Evolutionary conservation across 2,329 filamentous ascomycete species (phyloP).

Genomic region (Botrytis paeoniae): DNA sequence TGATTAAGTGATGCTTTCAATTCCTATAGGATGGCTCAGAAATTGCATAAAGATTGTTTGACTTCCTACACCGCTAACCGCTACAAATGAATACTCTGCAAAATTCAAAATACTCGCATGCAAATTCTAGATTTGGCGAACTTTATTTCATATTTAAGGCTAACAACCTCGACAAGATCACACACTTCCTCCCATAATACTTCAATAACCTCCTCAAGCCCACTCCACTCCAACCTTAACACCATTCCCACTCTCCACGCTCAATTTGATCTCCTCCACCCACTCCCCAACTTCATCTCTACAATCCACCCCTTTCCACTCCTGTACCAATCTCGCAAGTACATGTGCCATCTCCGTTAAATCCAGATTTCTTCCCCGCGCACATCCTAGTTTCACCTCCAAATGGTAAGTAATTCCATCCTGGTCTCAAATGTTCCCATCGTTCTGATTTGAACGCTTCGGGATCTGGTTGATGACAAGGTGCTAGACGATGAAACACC

Average conservation of each 20-base stretch:
- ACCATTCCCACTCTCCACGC: not conserved
- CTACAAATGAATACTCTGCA: not conserved
- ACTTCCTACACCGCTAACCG: not conserved
- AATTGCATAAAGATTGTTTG: not conserved
- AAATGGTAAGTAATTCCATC: slow-evolving; percentile 60
- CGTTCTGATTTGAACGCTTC: slow-evolving; percentile 42
- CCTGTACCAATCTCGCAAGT: slow-evolving; percentile 33
- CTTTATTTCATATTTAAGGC: not conserved
- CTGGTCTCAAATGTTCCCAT: slow-evolving; percentile 37
- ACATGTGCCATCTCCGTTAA: slow-evolving; percentile 18
- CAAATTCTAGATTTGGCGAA: not conserved
- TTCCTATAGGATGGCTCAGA: not conserved
- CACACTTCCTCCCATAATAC: not conserved
- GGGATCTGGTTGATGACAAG: slow-evolving; percentile 40
- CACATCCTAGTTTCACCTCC: slow-evolving; percentile 69
- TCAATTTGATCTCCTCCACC: slow-evolving; percentile 9
- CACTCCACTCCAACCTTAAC: not conserved
- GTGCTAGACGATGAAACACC: slow-evolving; percentile 40
- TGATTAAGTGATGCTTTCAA: not conserved
- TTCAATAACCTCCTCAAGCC: not conserved
- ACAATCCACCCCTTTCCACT: slow-evolving; percentile 39
- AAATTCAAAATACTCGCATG: not conserved
- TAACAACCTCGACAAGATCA: not conserved
- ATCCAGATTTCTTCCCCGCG: slow-evolving; percentile 49
- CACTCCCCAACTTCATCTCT: not conserved